Evolutionary conservation across 805 yeast genomes (phyloP).

Genomic region (Zygosaccharomyces bailii): DNA sequence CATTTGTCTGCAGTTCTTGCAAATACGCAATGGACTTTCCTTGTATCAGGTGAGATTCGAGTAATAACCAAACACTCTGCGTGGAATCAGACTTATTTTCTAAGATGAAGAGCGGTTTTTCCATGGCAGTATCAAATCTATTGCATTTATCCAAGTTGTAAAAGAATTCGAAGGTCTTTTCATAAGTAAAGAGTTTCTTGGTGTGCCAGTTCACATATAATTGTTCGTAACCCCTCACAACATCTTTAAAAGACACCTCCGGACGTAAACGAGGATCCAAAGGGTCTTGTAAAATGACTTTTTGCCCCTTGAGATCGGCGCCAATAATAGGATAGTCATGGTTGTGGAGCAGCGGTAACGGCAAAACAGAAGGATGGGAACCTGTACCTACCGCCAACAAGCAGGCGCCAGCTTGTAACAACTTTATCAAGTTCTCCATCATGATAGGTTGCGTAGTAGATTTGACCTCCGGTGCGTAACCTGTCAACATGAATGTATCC

Average conservation of each 20-base stretch:
- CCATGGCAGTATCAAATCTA: slow-evolving; percentile 20
- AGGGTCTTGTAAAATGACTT: slow-evolving; percentile 45
- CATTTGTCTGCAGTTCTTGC: slow-evolving; percentile 17
- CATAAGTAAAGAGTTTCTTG: slow-evolving; percentile 20
- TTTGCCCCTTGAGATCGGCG: slow-evolving; percentile 25
- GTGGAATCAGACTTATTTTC: slow-evolving; percentile 29
- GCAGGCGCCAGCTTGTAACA: slow-evolving; percentile 28
- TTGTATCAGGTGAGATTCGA: slow-evolving; percentile 47
- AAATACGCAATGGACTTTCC: slow-evolving; percentile 20
- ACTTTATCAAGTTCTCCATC: slow-evolving; percentile 24
- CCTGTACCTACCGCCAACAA: slow-evolving; percentile 72
- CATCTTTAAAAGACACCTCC: slow-evolving; percentile 19
- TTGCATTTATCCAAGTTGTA: slow-evolving; percentile 26
- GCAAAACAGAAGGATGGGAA: slow-evolving; percentile 31
- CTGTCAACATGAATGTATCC: slow-evolving; percentile 62
- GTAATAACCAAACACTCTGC: slow-evolving; percentile 44
- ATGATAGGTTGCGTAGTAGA: slow-evolving; percentile 36
- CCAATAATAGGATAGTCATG: slow-evolving; percentile 70
- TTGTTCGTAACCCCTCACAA: slow-evolving; percentile 42
- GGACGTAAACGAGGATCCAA: slow-evolving; percentile 13
- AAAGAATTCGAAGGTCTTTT: slow-evolving; percentile 30
- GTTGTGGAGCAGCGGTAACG: slow-evolving; percentile 42
- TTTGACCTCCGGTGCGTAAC: slow-evolving; percentile 69
- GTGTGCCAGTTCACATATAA: slow-evolving; percentile 71
- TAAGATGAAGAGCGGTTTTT: slow-evolving; percentile 46